Percentiles rank a stretch among this genome's conserved stretches.
Evolutionary conservation across 2,329 filamentous ascomycete genomes (phyloP).

Genomic region (Moelleriella libera): DNA sequence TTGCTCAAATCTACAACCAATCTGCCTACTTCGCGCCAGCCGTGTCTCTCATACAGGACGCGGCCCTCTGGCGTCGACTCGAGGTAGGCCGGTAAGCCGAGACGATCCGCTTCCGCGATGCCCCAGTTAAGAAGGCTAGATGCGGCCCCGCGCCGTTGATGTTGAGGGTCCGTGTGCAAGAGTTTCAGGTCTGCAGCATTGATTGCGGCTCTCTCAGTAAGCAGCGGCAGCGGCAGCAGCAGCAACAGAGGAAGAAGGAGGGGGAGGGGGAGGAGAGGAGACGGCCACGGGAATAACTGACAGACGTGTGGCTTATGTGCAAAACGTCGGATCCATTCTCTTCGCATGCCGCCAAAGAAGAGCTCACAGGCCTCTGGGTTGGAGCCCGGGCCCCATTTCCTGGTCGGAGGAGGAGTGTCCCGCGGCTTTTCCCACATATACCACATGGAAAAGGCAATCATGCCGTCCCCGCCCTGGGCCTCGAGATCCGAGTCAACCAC

Average conservation of each 20-base stretch:
- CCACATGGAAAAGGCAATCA: slow-evolving; percentile 22
- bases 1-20: slow-evolving; percentile 12
- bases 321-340: slow-evolving; percentile 15
- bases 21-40: slow-evolving; percentile 17
- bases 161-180: slow-evolving; percentile 21
- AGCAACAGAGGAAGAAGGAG: neutral
- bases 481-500: slow-evolving; percentile 19
- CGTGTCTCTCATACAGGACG: slow-evolving; percentile 19
- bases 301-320: slow-evolving; percentile 18
- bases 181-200: slow-evolving; percentile 18
- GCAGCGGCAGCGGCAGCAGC: neutral
- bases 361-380: slow-evolving; percentile 18
- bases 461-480: slow-evolving; percentile 11
- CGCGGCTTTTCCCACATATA: slow-evolving; percentile 14
- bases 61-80: slow-evolving; percentile 19
- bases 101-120: slow-evolving; percentile 19
- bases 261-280: neutral
- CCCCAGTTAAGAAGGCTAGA: slow-evolving; percentile 19
- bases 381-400: slow-evolving; percentile 13
- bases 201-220: neutral
- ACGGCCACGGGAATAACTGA: slow-evolving; percentile 10
- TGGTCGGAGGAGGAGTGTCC: slow-evolving; percentile 11
- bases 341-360: slow-evolving; percentile 16
- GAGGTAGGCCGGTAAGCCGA: slow-evolving; percentile 20
- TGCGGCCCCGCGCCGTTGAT: slow-evolving; percentile 20